Evolutionary conservation across 352 stramenopile species (phyloP), one percentile per base, ranked within the genome.

Genomic region (Pythium volutum): DNA sequence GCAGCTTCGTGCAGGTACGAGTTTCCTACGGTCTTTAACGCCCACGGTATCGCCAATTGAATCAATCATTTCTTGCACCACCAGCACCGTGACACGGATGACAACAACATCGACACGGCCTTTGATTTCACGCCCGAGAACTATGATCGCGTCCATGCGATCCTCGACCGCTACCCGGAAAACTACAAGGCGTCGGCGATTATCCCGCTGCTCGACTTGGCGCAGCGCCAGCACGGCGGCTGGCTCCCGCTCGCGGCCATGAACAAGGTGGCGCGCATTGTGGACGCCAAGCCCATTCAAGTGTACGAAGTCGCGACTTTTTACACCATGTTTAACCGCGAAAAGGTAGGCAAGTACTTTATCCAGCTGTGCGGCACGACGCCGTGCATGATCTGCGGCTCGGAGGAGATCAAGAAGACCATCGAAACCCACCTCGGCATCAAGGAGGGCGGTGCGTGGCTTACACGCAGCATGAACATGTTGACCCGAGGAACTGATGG

Each of bases 251-350:
- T 99, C 9, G 95, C 96, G 22, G 98, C 98, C 51, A 99, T 99
- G 97, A 97, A 99, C 80, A 99, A 99, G 80, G 97, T 99, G 23
- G 93, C 97, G n/a, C 88, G 97, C 66, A 98, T 99, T 59, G 91
- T 98, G n/a, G 96, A 97, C 33, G 84, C 90, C 41, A 91, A 96
- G 66, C 92, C 96, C 45, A 98, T 98, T 48, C 88, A 97, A 59
- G 97, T 99, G 12, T 99, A 99, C 74, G 97, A 99, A 72, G 98
- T 99, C 23, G 97, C 97, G 20, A 99, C 95, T 34, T 99, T 99
- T 75, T 99, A 99, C 87, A 99, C 98, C 68, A 99, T 99, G 97
- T 99, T 99, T 81, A 99, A 94, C 77, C 63, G 91, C 46, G 94
- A 97, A 63, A 97, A 98, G 71, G 88, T 97, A 47, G 91, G 91